phyloP scores from a whole-genome alignment of 768 basidiomycete genomes.

The Pholiota microspora region DNA sequence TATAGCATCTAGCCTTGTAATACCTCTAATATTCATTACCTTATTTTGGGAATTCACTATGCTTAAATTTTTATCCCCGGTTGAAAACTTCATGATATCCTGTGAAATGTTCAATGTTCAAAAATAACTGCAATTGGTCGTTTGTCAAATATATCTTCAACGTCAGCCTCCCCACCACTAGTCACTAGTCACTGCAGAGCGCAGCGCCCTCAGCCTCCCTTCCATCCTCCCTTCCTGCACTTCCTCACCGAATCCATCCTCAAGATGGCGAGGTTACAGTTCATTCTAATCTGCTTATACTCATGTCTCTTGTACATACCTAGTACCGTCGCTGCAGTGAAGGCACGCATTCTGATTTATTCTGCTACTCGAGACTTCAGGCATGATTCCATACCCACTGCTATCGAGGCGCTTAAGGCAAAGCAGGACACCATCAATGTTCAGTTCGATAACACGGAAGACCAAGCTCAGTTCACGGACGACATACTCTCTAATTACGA shows the following conservation, averaged over 20 bases:
- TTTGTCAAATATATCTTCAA: too few relatives aligned
- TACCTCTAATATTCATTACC: background rate
- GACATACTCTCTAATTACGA: slow-evolving; percentile 55
- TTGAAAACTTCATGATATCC: too few relatives aligned
- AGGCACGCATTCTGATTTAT: slow-evolving; percentile 54
- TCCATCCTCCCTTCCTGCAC: background rate
- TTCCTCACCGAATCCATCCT: background rate
- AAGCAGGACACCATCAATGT: slow-evolving; percentile 46
- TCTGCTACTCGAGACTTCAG: slow-evolving; percentile 61
- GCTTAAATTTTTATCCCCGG: too few relatives aligned
- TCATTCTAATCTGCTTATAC: background rate
- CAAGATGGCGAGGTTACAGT: background rate
- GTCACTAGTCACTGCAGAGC: too few relatives aligned
- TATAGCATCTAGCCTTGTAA: background rate
- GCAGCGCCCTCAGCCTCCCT: background rate
- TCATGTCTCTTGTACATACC: background rate
- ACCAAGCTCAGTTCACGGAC: slow-evolving; percentile 53
- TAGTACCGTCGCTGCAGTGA: slow-evolving; percentile 5
- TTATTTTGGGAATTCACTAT: background rate
- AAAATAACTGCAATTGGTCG: too few relatives aligned
- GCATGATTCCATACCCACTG: slow-evolving; percentile 76
- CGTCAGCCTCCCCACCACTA: too few relatives aligned
- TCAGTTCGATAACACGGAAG: slow-evolving; percentile 65
- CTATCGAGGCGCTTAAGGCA: slow-evolving; percentile 52
- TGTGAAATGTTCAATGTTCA: too few relatives aligned